Conservation (phyloP, 192 early-diverging fungal species). For the Entomortierella lignicola region DNA sequence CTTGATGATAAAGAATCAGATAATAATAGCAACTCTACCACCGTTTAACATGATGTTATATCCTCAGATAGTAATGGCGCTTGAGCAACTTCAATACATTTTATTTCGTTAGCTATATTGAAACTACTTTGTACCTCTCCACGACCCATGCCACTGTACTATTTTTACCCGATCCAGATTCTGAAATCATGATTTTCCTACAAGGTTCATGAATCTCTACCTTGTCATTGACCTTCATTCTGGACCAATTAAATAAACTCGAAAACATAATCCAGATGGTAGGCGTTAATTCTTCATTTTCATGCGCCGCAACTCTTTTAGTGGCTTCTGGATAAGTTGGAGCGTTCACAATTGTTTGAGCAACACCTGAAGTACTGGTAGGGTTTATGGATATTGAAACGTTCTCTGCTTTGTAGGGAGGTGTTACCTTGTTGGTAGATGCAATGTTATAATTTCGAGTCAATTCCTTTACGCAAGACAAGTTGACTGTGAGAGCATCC, state of each 20-base stretch:
- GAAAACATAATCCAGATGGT: slow-evolving; percentile 25
- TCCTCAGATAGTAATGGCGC: no score
- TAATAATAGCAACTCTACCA: not conserved
- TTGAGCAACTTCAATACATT: no score
- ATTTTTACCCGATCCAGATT: not conserved
- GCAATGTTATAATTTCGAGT: slow-evolving; percentile 2
- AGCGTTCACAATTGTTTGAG: no score
- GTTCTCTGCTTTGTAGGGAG: no score
- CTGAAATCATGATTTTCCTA: slow-evolving; percentile 1
- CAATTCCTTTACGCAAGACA: not conserved
- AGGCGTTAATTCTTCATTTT: not conserved
- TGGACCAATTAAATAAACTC: slow-evolving; percentile 27
- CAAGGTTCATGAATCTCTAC: slow-evolving; percentile 49
- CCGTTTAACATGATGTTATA: not conserved
- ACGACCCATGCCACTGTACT: slow-evolving; percentile 14
- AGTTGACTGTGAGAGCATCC: not conserved
- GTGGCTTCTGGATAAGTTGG: no score
- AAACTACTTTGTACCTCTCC: slow-evolving; percentile 31
- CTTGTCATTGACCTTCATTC: slow-evolving; percentile 27
- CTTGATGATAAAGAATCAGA: not conserved
- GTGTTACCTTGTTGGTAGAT: not conserved
- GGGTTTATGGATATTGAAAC: no score
- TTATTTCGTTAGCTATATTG: not conserved
- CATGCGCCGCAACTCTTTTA: no score
- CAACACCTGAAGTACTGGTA: no score